Percentiles rank a stretch among this genome's conserved stretches.
Evolutionary conservation across 495 filamentous ascomycete species (phyloP).

Genomic region (Bombardia bombarda): DNA sequence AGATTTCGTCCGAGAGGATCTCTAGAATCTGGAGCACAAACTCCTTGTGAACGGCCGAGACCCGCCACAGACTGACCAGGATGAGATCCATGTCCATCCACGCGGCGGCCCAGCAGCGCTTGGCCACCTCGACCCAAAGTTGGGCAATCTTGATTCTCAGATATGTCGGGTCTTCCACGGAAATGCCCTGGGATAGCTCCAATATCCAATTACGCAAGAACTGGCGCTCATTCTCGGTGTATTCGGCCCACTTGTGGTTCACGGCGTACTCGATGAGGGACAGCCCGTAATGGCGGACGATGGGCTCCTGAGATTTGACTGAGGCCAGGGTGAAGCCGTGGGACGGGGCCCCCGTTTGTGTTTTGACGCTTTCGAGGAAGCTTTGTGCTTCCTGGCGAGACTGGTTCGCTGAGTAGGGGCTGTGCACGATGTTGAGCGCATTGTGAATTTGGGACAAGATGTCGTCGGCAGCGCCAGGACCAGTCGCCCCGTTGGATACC

Average conservation of each 20-base stretch:
- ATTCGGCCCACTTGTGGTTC: constrained; percentile 71
- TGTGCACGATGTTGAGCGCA: constrained; percentile 80
- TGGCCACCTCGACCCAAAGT: constrained; percentile 90
- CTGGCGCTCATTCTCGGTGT: constrained; percentile 51
- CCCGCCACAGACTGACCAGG: constrained; percentile 71
- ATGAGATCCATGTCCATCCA: constrained; percentile 92
- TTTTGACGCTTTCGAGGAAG: constrained; percentile 79
- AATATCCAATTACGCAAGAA: constrained; percentile 67
- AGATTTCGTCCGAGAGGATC: constrained; percentile 90
- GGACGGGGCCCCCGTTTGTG: constrained; percentile 64
- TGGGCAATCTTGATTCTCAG: constrained; percentile 92
- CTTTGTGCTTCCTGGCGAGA: constrained; percentile 73
- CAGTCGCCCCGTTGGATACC: constrained; percentile 17
- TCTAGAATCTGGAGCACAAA: constrained; percentile 80
- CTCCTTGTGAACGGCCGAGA: constrained; percentile 62
- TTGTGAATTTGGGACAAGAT: constrained; percentile 57
- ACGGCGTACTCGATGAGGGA: constrained; percentile 84
- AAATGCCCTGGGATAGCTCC: constrained; percentile 64
- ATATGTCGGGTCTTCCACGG: constrained; percentile 68
- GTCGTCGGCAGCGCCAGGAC: constrained; percentile 14
- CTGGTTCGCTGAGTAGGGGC: constrained; percentile 71
- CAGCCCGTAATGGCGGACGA: constrained; percentile 89
- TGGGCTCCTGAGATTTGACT: constrained; percentile 59
- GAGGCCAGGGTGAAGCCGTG: constrained; percentile 81
- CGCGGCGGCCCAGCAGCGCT: constrained; percentile 80